These are phyloP conservation scores for Fusarium albosuccineum DNA, from an alignment of 2,329 filamentous ascomycete genomes.

Conservation along the genomic window DNA sequence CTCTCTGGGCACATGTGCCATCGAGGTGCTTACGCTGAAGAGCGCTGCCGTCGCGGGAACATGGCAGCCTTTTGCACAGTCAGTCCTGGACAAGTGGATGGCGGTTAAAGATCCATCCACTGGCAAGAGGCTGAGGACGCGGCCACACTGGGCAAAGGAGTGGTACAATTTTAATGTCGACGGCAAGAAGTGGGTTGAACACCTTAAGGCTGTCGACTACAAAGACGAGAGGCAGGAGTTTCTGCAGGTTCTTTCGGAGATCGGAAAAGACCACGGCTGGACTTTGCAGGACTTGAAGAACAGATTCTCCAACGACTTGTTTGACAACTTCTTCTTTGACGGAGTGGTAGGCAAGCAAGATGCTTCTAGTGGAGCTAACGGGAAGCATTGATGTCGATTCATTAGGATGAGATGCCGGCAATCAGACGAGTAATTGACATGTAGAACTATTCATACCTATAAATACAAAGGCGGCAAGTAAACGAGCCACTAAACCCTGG, in stretches of 20 bases:
- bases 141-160: conserved; percentile 29
- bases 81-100: conserved; percentile 25
- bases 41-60: not conserved
- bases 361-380: too few species aligned
- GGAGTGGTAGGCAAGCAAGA: not conserved
- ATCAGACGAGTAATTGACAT: too few species aligned
- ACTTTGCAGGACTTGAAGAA: conserved; percentile 1
- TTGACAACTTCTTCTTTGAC: conserved; percentile 12
- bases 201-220: conserved; percentile 15
- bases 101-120: conserved; percentile 13
- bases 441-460: too few species aligned
- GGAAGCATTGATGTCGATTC: too few species aligned
- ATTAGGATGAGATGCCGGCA: too few species aligned
- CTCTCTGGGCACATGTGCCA: conserved; percentile 19
- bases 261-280: conserved; percentile 7
- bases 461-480: too few species aligned
- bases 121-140: conserved; percentile 8
- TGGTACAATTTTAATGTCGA: conserved; percentile 22
- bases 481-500: too few species aligned
- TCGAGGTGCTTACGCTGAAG: conserved; percentile 18
- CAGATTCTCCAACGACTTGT: conserved; percentile 14
- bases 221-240: conserved; percentile 17
- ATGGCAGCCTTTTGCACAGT: conserved; percentile 22
- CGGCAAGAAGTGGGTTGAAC: conserved; percentile 14
- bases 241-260: not conserved